Evolutionary conservation across 78 protist species (phyloP), one percentile per base, ranked within the genome.

Genomic region (Dictyostelium capitatum): DNA sequence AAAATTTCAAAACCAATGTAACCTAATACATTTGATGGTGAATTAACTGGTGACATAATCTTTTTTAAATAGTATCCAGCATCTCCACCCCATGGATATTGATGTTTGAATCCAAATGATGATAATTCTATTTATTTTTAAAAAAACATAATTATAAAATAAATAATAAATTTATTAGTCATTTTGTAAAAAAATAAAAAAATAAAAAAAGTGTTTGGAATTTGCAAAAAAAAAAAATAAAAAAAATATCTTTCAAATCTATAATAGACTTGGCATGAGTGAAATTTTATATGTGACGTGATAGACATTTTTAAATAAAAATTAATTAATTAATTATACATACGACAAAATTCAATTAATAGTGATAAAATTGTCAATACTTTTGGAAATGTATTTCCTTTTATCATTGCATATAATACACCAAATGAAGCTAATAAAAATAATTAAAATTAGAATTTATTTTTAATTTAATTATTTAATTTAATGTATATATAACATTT

Each of bases 21-120:
- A 1, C 41, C 72, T 14, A 85, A 56, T 62, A 85, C 14, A 48
- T 73, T 53, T 43, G 92, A 32, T 75, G 92, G 92, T 62, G 75
- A 83, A 59, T 69, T 75, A 30, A 85, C 20, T 77, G 92, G 92
- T 85, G 92, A 54, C 41, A 85, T 41, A 9, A 85, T 72, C 28
- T 47, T 74, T 9, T 75, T 74, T 74, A 85, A 64, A 72, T 72
- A 62, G 41, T 83, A 83, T 7, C 90, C 90, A 3, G 80, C 43
- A 5, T 70, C 75, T 23, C 92, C 92, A 28, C 92, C 92, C 92
- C 92, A 85, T 32, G 59, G 82, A 51, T 75, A 85, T 17, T n/a
- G 19, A 19, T 51, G 25, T 77, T 85, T 85, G 50, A 85, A 85
- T 19, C 92, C 92, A 85, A 85, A 85, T 0, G 92, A 85, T 70